Conservation (phyloP, 805 yeast species). For the Yarrowia sp. region DNA sequence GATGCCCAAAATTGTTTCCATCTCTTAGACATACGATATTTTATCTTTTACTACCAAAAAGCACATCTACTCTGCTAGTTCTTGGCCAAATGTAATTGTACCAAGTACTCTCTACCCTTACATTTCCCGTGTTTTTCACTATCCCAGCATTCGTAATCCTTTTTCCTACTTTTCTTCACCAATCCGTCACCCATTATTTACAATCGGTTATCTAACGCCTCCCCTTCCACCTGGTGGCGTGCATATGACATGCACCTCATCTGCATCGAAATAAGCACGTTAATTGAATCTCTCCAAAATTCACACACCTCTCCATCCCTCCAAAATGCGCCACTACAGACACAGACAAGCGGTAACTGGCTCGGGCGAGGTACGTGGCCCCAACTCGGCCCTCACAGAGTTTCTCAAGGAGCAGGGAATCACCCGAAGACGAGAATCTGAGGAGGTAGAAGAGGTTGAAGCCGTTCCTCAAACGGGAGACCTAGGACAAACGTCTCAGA, state of each 20-base stretch:
- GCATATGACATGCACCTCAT: not conserved
- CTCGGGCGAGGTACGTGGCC: slow-evolving; percentile 39
- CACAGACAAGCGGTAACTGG: not conserved
- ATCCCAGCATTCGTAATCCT: too few relatives aligned
- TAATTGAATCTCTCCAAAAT: not conserved
- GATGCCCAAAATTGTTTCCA: too few relatives aligned
- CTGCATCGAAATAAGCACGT: not conserved
- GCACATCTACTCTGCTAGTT: too few relatives aligned
- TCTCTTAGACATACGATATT: too few relatives aligned
- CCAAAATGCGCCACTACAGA: slow-evolving; percentile 8
- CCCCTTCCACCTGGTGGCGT: not conserved
- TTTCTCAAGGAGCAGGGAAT: slow-evolving; percentile 87
- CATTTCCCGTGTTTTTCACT: too few relatives aligned
- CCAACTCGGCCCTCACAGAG: slow-evolving; percentile 83
- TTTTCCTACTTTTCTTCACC: too few relatives aligned
- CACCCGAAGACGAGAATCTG: slow-evolving; percentile 55
- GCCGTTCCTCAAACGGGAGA: not conserved
- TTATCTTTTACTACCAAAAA: too few relatives aligned
- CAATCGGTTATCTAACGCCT: too few relatives aligned
- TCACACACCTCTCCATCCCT: not conserved
- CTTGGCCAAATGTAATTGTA: too few relatives aligned
- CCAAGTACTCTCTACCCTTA: too few relatives aligned
- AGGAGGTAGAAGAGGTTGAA: not conserved
- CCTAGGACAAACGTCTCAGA: not conserved
- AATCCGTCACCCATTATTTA: too few relatives aligned